Evolutionary conservation across 306 rosid species (phyloP), one percentile per base, ranked within the genome.

Genomic region (Cyclanthera cordifolia): DNA sequence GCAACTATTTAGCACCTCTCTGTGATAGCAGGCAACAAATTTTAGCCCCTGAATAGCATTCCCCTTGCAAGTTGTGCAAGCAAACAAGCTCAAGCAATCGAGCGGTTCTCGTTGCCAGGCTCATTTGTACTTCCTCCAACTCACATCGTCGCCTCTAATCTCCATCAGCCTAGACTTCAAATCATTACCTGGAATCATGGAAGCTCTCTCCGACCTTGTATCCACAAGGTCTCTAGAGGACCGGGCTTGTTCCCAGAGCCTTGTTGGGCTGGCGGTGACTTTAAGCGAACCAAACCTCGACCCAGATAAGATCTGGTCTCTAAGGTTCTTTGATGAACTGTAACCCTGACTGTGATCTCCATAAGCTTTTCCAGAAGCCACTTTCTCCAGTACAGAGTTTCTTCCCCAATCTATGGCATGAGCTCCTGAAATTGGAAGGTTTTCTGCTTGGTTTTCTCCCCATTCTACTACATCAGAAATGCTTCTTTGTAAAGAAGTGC

Each of bases 401-500:
- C 86, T 85, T 73, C 83, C 99, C 97, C 91, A 87, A 24, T 87
- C 96, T 45, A 81, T 28, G 71, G 83, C 84, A 52, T 37, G 43
- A 37, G 85, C 95, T 68, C 76, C 86, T 76, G 84, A 76, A 76
- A 71, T 83, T 78, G 79, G 91, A 74, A 82, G 83, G 79, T 74
- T 85, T 64, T 91, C 91, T 55, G 76, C 53, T 78, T 85, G 90
- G 74, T 52, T 41, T 13, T 82, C 92, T 5, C 85, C 94, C 84
- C 88, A 82, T 72, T 93, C 99, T 25, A 90, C 74, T 78, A 91
- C 96, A 70, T 94, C 96, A 28, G 99, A 94, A 52, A 85, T 74
- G 79, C 99, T 93, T 77, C 99, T 90, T 69, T 88, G 96, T 67
- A 93, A 77, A 51, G 91, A 90, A 55, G 86, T 86, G 88, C 85